These are phyloP conservation scores for Zygosaccharomyces rouxii DNA, from an alignment of 805 yeast genomes.

Conservation along the genomic window DNA sequence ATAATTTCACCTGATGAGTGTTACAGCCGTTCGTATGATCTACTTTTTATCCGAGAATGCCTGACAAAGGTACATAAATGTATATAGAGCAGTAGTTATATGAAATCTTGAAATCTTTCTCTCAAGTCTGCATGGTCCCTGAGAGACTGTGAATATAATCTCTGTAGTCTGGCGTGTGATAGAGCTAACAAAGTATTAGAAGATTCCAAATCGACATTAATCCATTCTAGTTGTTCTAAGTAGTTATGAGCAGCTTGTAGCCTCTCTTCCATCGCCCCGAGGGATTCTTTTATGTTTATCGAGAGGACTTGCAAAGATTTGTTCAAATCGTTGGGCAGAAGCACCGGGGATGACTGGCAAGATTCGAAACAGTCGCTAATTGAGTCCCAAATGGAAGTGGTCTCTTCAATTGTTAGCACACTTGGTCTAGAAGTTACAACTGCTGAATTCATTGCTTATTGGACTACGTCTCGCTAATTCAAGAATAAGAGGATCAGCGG, in stretches of 20 bases:
- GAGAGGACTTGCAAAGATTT: background rate
- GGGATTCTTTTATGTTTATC: background rate
- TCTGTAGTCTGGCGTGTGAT: background rate
- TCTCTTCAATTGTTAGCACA: background rate
- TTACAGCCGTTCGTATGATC: background rate
- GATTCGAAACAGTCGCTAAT: background rate
- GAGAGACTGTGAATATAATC: background rate
- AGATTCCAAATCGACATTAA: background rate
- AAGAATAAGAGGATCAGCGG: no score
- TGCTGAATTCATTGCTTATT: no score
- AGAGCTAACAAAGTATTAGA: background rate
- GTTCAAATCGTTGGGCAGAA: background rate
- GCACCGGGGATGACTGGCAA: background rate
- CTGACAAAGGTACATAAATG: background rate
- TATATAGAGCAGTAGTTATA: background rate
- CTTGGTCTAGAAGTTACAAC: no score
- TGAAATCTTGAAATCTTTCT: background rate
- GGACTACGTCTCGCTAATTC: no score
- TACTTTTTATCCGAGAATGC: background rate
- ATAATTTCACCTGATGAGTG: background rate
- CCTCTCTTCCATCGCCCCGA: background rate
- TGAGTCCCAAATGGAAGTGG: background rate
- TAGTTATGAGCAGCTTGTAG: background rate
- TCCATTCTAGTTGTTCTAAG: background rate
- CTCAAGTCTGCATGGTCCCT: background rate